phyloP scores from a whole-genome alignment of 352 stramenopile genomes.

The Aphanomyces astaci region DNA sequence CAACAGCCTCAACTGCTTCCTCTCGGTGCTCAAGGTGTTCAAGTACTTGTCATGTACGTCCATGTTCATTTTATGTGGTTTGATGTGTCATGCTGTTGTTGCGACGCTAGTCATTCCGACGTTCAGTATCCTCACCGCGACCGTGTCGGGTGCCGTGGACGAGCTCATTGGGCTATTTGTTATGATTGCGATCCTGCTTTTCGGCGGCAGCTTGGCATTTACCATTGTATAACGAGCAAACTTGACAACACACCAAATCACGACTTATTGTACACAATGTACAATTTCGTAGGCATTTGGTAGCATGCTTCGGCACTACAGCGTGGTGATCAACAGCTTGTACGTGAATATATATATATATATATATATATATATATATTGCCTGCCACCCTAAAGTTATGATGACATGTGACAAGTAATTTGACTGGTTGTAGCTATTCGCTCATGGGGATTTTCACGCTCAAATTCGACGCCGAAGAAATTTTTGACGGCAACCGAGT shows the following conservation, averaged over 20 bases:
- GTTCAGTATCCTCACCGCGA: constrained; percentile 15
- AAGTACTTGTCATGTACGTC: constrained; percentile 16
- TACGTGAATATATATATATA: constrained; percentile 13
- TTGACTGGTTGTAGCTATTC: constrained; percentile 1
- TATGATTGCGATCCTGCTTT: constrained; percentile 23
- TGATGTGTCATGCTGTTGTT: not conserved
- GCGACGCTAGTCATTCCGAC: constrained; percentile 6
- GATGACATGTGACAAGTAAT: too few species aligned
- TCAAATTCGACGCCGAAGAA: constrained; percentile 19
- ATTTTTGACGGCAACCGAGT: constrained; percentile 17
- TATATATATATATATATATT: too few species aligned
- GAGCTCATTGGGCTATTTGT: constrained; percentile 19
- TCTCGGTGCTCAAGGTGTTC: constrained; percentile 21
- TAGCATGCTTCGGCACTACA: constrained; percentile 12
- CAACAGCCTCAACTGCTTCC: constrained; percentile 22
- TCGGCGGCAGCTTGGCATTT: constrained; percentile 19
- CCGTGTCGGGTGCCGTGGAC: constrained; percentile 4
- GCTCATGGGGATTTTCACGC: constrained; percentile 21
- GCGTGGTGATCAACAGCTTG: constrained; percentile 19
- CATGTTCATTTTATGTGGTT: not conserved
- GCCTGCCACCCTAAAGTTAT: too few species aligned
- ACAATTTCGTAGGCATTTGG: constrained; percentile 5
- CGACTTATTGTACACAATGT: too few species aligned
- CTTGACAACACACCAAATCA: not conserved
- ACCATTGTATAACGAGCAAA: not conserved